A percentile compares a stretch with the other conserved stretches of the same genome.
Conservation (phyloP, 2,329 filamentous ascomycete species). For the Drechslerella dactyloides region DNA sequence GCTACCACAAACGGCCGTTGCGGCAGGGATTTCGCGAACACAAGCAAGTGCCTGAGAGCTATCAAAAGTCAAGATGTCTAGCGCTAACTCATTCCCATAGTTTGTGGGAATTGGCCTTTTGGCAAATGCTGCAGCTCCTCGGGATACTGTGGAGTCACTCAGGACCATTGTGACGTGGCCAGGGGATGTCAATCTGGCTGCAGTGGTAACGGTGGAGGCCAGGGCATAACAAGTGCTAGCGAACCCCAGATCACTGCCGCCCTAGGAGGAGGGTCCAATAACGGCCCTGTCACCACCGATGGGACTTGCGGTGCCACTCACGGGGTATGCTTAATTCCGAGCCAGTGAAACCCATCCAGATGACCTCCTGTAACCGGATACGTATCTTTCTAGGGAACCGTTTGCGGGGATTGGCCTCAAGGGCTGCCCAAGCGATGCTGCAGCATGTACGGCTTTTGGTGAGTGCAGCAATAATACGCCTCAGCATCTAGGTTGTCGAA, state of each 20-base stretch:
- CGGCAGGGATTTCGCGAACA: constrained; percentile 54
- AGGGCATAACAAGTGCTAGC: constrained; percentile 22
- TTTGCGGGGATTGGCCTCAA: constrained; percentile 64
- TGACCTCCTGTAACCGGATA: not conserved
- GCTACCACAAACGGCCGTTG: constrained; percentile 55
- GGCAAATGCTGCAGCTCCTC: constrained; percentile 55
- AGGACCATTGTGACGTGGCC: constrained; percentile 39
- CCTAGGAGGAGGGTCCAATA: constrained; percentile 53
- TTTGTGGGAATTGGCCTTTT: constrained; percentile 51
- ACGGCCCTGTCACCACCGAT: constrained; percentile 60
- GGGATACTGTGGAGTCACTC: constrained; percentile 51
- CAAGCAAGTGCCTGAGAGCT: constrained; percentile 32
- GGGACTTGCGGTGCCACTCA: constrained; percentile 64
- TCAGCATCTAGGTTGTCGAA: not conserved
- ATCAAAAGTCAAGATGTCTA: not conserved
- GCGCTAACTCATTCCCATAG: not conserved
- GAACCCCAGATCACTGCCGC: constrained; percentile 48
- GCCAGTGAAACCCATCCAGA: too few species aligned
- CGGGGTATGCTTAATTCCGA: constrained; percentile 50
- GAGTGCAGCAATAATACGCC: not conserved
- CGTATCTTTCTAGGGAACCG: constrained; percentile 56
- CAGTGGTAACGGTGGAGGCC: constrained; percentile 25
- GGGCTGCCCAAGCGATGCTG: constrained; percentile 62
- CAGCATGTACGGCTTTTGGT: constrained; percentile 66
- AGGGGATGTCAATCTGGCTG: constrained; percentile 57